phyloP scores from a whole-genome alignment of 2,329 filamentous ascomycete genomes.

The Sporothrix protearum region DNA sequence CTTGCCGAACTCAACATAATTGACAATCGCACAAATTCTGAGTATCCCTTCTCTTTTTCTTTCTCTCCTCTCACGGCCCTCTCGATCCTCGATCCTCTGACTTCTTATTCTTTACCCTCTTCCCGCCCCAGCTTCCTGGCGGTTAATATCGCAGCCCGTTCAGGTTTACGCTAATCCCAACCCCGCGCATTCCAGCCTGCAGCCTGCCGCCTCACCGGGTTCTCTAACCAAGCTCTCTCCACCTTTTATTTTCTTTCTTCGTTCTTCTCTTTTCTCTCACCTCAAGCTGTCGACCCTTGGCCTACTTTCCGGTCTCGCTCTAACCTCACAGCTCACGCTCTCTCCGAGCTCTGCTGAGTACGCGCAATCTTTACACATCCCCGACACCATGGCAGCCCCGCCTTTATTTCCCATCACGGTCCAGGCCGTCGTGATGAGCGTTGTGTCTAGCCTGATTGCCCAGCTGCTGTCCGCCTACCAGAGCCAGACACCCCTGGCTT shows the following conservation, averaged over 20 bases:
- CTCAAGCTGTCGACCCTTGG: neutral
- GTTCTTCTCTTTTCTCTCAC: neutral
- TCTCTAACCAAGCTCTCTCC: too few relatives aligned
- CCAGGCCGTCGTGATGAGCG: slow-evolving; percentile 63
- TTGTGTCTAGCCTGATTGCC: slow-evolving; percentile 68
- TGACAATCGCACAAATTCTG: neutral
- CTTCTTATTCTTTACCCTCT: neutral
- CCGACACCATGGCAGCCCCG: slow-evolving; percentile 30
- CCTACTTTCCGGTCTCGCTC: neutral
- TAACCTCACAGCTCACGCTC: neutral
- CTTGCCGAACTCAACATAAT: neutral
- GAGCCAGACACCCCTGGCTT: slow-evolving; percentile 52
- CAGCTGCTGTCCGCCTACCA: slow-evolving; percentile 65
- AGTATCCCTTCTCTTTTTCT: neutral
- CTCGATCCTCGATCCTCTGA: neutral
- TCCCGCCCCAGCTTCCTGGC: neutral
- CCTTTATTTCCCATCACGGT: slow-evolving; percentile 59
- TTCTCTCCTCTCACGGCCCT: neutral
- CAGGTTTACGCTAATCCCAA: neutral
- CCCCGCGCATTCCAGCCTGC: neutral
- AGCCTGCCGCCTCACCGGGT: neutral
- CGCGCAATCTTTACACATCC: neutral
- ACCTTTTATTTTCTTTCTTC: too few relatives aligned
- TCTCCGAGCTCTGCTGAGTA: neutral
- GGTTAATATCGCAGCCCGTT: neutral